Evolutionary conservation across 495 filamentous ascomycete genomes (phyloP), one percentile per base, ranked within the genome.

Genomic region (Cairneyella variabilis): DNA sequence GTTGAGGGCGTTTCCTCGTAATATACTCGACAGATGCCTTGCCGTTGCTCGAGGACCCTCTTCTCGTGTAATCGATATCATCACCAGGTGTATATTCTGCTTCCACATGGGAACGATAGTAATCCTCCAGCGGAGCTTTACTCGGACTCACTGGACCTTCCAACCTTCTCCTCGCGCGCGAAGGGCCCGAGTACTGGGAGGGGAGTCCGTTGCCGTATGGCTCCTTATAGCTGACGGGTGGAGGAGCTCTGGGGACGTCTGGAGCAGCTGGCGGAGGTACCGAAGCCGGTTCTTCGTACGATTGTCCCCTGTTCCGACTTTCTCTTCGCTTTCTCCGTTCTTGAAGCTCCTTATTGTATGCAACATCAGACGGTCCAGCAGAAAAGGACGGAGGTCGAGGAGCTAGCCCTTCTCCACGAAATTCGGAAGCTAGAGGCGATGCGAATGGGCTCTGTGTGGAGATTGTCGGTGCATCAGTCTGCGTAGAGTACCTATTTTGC

Each of bases 221-320:
- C 17, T 74, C 66, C 53, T 67, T 73, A 62, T 83, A 86, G 37
- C 79, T 82, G n/a, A 76, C 64, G 1, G 82, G 77, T 14, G 61
- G 61, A 20, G 77, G 80, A 21, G 73, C 73, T 61, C 75, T 76
- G 3, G 83, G 82, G 1, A 72, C 76, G 48, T 84, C 83, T 46
- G 83, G 78, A 20, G 76, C 83, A 37, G 75, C 72, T 51, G 79
- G 80, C 5, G 71, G 77, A 28, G 67, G 52, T 39, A 65, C 63
- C 20, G 60, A 44, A 50, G 67, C 42, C 56, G 56, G 56, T 68
- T 62, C 63, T 54, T 67, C 60, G 62, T 65, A 66, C 63, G 14
- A 8, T 48, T 54, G 40, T 7, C 64, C 60, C 65, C 51, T 48
- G 67, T 58, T 64, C 66, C 60, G 66, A 62, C 55, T 66, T 64